Evolutionary conservation across 495 filamentous ascomycete species (phyloP).

Genomic region (Annulohypoxylon maeteangense): DNA sequence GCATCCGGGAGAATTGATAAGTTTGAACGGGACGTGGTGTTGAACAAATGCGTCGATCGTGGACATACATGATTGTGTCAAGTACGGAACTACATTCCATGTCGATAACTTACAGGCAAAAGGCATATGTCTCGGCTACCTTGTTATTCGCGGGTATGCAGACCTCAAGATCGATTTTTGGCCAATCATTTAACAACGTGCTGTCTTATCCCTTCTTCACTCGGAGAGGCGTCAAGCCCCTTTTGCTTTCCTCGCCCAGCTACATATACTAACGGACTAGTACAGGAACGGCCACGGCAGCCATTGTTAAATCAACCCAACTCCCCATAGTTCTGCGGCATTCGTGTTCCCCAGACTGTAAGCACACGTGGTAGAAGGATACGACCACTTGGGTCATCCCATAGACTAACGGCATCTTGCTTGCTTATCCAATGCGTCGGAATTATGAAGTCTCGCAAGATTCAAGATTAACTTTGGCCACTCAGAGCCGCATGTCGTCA

Average conservation of each 20-base stretch:
- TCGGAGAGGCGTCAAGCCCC: conserved; percentile 22
- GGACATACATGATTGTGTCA: conserved; percentile 15
- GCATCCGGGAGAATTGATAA: conserved; percentile 30
- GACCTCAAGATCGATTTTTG: conserved; percentile 32
- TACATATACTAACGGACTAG: conserved; percentile 3
- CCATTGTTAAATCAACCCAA: conserved; percentile 13
- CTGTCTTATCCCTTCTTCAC: conserved; percentile 17
- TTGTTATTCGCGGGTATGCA: conserved; percentile 26
- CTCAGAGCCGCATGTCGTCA: conserved; percentile 21
- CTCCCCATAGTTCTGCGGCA: neutral
- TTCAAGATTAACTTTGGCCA: conserved; percentile 10
- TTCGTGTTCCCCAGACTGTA: neutral
- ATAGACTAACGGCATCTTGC: conserved; percentile 9
- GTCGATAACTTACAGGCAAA: conserved; percentile 24
- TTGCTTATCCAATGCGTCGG: conserved; percentile 15
- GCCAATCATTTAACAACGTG: conserved; percentile 50
- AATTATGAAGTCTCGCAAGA: conserved; percentile 11
- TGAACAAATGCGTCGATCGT: conserved; percentile 25
- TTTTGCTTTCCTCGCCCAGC: neutral
- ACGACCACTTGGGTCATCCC: conserved; percentile 8
- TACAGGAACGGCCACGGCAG: conserved; percentile 21
- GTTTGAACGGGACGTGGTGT: conserved; percentile 19
- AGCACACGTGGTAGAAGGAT: conserved; percentile 26
- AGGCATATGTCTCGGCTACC: conserved; percentile 26
- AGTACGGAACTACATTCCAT: conserved; percentile 32